These are phyloP conservation scores for Fraxinus floribunda DNA, from an alignment of 305 asterid species.

Conservation along the genomic window DNA sequence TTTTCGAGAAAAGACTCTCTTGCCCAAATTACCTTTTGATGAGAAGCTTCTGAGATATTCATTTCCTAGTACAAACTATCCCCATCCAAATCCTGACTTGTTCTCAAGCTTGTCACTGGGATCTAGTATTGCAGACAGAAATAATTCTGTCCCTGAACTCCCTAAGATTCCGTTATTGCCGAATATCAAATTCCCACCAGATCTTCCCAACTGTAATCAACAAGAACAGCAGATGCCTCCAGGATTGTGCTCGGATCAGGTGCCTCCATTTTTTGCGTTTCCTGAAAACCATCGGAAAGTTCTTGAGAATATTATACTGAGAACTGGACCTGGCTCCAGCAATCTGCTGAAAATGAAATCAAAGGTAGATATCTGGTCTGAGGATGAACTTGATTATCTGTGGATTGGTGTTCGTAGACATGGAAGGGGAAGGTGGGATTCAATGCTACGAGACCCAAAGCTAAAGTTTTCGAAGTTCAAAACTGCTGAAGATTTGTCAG, in stretches of 20 bases:
- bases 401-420: slow-evolving; percentile 96
- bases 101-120: slow-evolving; percentile 78
- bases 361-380: slow-evolving; percentile 70
- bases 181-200: slow-evolving; percentile 59
- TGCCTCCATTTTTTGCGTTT: slow-evolving; percentile 63
- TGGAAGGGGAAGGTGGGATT: slow-evolving; percentile 84
- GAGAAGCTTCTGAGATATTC: slow-evolving; percentile 73
- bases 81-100: slow-evolving; percentile 47
- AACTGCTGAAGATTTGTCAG: slow-evolving; percentile 62
- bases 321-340: slow-evolving; percentile 73
- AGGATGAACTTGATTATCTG: slow-evolving; percentile 83
- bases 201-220: slow-evolving; percentile 47
- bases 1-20: slow-evolving; percentile 62
- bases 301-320: slow-evolving; percentile 67
- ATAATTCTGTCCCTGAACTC: slow-evolving; percentile 40
- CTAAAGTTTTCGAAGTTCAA: slow-evolving; percentile 70
- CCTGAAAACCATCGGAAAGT: slow-evolving; percentile 87
- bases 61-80: slow-evolving; percentile 45
- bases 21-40: slow-evolving; percentile 72
- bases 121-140: slow-evolving; percentile 53
- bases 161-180: slow-evolving; percentile 68
- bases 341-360: slow-evolving; percentile 47
- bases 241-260: slow-evolving; percentile 43
- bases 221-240: slow-evolving; percentile 63
- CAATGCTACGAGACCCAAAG: slow-evolving; percentile 78